Evolutionary conservation across 2,329 filamentous ascomycete genomes (phyloP).

Genomic region (Epichloe bromicola): DNA sequence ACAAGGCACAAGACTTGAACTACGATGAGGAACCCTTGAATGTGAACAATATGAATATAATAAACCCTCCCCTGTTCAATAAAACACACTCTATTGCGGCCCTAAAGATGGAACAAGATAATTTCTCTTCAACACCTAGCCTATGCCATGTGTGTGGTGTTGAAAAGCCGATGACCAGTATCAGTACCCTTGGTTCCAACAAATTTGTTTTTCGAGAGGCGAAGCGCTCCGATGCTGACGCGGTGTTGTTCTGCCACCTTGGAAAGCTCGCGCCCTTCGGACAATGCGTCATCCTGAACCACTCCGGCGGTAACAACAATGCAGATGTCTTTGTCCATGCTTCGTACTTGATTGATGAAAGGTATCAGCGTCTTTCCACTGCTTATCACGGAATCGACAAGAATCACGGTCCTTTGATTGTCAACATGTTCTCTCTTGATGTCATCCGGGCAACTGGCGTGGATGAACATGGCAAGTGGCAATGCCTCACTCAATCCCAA

Average conservation of each 20-base stretch:
- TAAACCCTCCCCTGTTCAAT: too few species aligned
- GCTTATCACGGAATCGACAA: conserved; percentile 52
- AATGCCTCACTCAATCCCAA: conserved; percentile 41
- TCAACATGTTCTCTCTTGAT: conserved; percentile 29
- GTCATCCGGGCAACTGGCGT: conserved; percentile 27
- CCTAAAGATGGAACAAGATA: too few species aligned
- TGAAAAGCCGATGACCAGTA: conserved; percentile 47
- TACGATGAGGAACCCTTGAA: too few species aligned
- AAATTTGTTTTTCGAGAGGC: conserved; percentile 43
- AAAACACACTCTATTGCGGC: too few species aligned
- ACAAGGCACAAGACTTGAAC: too few species aligned
- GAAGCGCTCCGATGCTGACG: conserved; percentile 35
- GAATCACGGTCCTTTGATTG: conserved; percentile 27
- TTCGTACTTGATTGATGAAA: conserved; percentile 35
- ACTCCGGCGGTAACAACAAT: conserved; percentile 44
- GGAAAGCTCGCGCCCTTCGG: conserved; percentile 5
- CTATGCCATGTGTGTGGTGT: conserved; percentile 34
- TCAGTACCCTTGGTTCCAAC: conserved; percentile 38
- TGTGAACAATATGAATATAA: too few species aligned
- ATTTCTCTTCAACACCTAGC: too few species aligned
- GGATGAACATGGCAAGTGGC: conserved; percentile 36
- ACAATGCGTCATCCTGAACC: conserved; percentile 28
- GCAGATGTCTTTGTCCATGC: conserved; percentile 22
- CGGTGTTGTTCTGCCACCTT: conserved; percentile 8
- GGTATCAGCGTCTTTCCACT: conserved; percentile 35